Evolutionary conservation across 2,329 filamentous ascomycete species (phyloP), one percentile per base, ranked within the genome.

Genomic region (Pseudohalonectria lignicola): DNA sequence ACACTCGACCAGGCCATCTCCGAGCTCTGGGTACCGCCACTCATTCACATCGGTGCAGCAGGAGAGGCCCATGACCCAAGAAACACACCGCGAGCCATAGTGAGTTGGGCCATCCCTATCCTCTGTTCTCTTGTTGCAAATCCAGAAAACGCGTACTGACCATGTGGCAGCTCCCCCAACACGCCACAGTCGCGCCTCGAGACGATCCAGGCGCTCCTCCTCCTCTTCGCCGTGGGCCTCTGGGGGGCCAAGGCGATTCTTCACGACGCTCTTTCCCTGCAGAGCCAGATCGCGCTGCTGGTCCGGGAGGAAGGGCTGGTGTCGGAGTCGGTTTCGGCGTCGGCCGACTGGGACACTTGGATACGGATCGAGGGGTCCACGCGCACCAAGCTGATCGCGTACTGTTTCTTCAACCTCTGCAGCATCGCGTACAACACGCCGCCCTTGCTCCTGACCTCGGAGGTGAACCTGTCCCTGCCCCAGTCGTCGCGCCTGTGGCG

Each of bases 371-470:
- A 79, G 51, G 65, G 66, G 2, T 66, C 63, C 13, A 72, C 69
- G 13, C 63, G 75, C 11, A 79, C 74, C 1, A 77, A 77, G 41
- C 64, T 77, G 1, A 66, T 77, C 21, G 67, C 71, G 1, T 79
- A 73, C 49, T 76, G 71, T 47, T 76, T 77, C 50, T 77, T 77
- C 48, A 79, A 78, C 43, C 56, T 79, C 2, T 76, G 72, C 52
- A 77, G 71, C 46, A 72, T 76, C 38, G 70, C 71, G 0, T 79
- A 78, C 49, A 73, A 78, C 45, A 73, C 71, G 51, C 71, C 71
- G 1, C 74, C 72, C 10, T 47, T 72, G 13, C 52, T 77, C 2
- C 55, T 78, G n/a, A 77, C 71, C 3, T 72, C 72, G 0, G 73
- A 78, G 47, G 54, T 78, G n/a, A 66, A 69, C 36, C 57, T 79